Base-by-base conservation (phyloP, 2,329 filamentous ascomycete genomes). In the Aspergillus awamori region DNA sequence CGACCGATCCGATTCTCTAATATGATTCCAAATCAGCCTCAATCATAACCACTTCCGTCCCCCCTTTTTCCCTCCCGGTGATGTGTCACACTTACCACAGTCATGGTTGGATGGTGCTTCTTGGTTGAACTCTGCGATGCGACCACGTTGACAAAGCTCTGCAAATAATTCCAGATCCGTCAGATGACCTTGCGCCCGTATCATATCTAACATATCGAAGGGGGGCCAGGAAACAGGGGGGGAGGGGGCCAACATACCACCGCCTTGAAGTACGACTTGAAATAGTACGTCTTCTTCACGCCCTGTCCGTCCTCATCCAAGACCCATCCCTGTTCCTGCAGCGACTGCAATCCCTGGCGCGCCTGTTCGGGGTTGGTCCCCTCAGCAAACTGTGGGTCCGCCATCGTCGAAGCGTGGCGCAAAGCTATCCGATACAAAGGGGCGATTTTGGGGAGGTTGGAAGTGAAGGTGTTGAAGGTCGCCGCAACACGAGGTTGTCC, bases 31-130 rank as follows among this genome's bases (percentile, higher is more conserved):
- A 20, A 30, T 66, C 33, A 71, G 62, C 52, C 36, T 59, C 36
- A 45, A 33, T 56, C n/a, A 28, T 33, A 10, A 6, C 45, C 26
- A 30, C 13, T 33, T 8, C 41, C 17, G 33, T 17, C 28, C 24
- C 26, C 57, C 24, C 52, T 15, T 22, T 39, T 45, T 33, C 33
- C 15, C n/a, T 20, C 39, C n/a, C n/a, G 5, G 43, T 45, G 45
- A 26, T 36, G 38, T 22, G 22, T 33, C 47, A 26, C 20, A 69
- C 74, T 64, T 70, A 78, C 76, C 58, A 77, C 58, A 3, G 73
- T 77, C 69, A 78, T 76, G 2, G 71, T 76, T 22, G 76, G 67
- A 67, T 78, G 76, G 61, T 78, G 76, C 53, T 75, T 77, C 63
- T 75, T 73, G 8, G 65, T 65, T 17, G 75, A 69, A 63, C 76